A percentile compares a stretch with the other conserved stretches of the same genome.
These are phyloP conservation scores for Pythium monospermum DNA, from an alignment of 352 stramenopile species.

Conservation along the genomic window DNA sequence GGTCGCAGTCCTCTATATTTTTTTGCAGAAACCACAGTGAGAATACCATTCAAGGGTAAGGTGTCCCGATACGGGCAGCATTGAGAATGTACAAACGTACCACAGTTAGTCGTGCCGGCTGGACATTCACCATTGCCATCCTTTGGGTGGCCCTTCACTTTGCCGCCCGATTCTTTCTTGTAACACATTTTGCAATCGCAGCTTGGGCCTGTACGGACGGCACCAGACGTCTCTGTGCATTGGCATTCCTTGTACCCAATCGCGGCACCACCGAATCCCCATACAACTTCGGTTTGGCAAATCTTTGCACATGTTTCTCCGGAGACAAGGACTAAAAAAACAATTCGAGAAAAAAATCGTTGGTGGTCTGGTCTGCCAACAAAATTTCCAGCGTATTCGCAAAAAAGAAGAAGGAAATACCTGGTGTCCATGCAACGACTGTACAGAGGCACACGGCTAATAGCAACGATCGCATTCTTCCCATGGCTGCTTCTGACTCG, in stretches of 20 bases:
- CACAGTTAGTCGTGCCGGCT: slow-evolving; percentile 8
- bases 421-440: background rate
- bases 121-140: slow-evolving; percentile 1
- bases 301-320: slow-evolving; percentile 5
- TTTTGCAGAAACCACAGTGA: background rate
- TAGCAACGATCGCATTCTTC: background rate
- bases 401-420: too few relatives aligned
- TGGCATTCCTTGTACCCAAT: background rate
- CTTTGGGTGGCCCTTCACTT: slow-evolving; percentile 5
- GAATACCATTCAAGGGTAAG: background rate
- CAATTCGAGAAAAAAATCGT: background rate
- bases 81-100: slow-evolving; percentile 2
- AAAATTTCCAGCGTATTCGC: too few relatives aligned
- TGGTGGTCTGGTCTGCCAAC: background rate
- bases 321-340: background rate
- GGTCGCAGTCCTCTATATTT: slow-evolving; percentile 6
- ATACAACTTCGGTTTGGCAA: slow-evolving; percentile 6
- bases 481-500: background rate
- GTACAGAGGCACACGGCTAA: background rate
- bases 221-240: slow-evolving; percentile 3
- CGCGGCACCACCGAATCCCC: background rate
- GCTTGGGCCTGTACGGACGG: slow-evolving; percentile 1
- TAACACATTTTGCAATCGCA: slow-evolving; percentile 18
- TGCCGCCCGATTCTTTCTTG: background rate
- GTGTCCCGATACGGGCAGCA: background rate